phyloP scores from a whole-genome alignment of 768 basidiomycete species.

The Mycena pura region DNA sequence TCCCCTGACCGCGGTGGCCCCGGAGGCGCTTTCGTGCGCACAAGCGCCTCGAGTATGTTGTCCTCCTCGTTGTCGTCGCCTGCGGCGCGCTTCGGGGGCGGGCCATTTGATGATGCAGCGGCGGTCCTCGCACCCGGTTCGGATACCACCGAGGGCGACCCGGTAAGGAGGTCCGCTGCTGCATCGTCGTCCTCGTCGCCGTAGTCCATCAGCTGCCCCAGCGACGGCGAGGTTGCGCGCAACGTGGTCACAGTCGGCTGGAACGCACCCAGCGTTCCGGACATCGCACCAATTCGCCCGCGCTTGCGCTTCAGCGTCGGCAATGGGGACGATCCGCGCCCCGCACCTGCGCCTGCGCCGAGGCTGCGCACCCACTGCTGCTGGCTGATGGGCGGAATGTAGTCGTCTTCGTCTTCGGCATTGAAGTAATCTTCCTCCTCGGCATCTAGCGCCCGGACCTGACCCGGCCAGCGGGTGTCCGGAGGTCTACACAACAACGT shows the following conservation, averaged over 20 bases:
- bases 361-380: constrained; percentile 42
- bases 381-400: constrained; percentile 46
- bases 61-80: constrained; percentile 64
- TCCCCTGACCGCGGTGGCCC: constrained; percentile 57
- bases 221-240: constrained; percentile 54
- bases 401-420: constrained; percentile 66
- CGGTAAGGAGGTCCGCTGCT: constrained; percentile 32
- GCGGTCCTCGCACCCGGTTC: constrained; percentile 12
- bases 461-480: constrained; percentile 53
- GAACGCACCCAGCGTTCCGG: constrained; percentile 51
- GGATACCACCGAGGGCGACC: constrained; percentile 39
- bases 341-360: constrained; percentile 20
- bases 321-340: constrained; percentile 39
- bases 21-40: constrained; percentile 46
- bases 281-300: constrained; percentile 49
- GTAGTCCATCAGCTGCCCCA: constrained; percentile 77
- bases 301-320: constrained; percentile 64
- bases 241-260: constrained; percentile 44
- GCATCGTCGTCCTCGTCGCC: constrained; percentile 74
- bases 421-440: constrained; percentile 97
- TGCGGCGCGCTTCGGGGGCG: constrained; percentile 48
- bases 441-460: constrained; percentile 61
- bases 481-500: constrained; percentile 39
- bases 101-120: constrained; percentile 43
- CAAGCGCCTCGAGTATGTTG: constrained; percentile 61